Percentiles rank a stretch among this genome's conserved stretches.
These are phyloP conservation scores for Beverwykella pulmonaria DNA, from an alignment of 495 filamentous ascomycete genomes.

Conservation along the genomic window DNA sequence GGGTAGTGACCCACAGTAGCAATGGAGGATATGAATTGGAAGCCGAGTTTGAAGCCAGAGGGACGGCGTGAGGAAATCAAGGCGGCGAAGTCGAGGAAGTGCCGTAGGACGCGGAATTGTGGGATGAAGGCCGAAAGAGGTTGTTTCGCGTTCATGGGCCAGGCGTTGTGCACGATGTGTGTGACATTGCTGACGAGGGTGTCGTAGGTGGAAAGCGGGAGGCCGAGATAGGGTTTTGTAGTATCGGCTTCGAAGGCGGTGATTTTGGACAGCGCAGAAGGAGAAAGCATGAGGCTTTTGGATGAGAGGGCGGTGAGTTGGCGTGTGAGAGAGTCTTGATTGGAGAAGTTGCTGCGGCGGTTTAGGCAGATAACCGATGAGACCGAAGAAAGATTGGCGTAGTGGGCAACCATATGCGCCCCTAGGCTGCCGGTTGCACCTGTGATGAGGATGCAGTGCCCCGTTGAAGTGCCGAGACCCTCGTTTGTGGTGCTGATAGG, in stretches of 20 bases:
- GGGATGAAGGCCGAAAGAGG: slow-evolving; percentile 52
- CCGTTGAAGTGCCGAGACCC: not conserved
- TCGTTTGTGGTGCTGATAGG: not conserved
- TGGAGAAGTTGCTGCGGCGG: slow-evolving; percentile 36
- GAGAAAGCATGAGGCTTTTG: slow-evolving; percentile 28
- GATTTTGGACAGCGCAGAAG: slow-evolving; percentile 45
- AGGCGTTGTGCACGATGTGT: slow-evolving; percentile 14
- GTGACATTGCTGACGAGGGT: not conserved
- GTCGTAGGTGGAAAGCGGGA: slow-evolving; percentile 31
- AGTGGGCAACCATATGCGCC: slow-evolving; percentile 52
- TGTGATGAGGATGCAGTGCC: slow-evolving; percentile 53
- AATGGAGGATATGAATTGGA: slow-evolving; percentile 62
- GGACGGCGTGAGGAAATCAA: slow-evolving; percentile 23
- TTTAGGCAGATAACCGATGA: slow-evolving; percentile 55
- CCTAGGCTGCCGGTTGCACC: slow-evolving; percentile 27
- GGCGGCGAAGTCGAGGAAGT: slow-evolving; percentile 53
- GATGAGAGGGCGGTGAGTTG: not conserved
- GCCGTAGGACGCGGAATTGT: slow-evolving; percentile 55
- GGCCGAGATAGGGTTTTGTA: slow-evolving; percentile 51
- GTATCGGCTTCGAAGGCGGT: slow-evolving; percentile 54
- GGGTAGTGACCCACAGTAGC: slow-evolving; percentile 53
- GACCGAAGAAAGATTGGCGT: slow-evolving; percentile 46
- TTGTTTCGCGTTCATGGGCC: slow-evolving; percentile 45
- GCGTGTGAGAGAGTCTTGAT: slow-evolving; percentile 32
- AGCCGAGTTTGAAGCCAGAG: slow-evolving; percentile 42